Base-by-base conservation (phyloP, 2,329 filamentous ascomycete species). In the Alternaria conjuncta region DNA sequence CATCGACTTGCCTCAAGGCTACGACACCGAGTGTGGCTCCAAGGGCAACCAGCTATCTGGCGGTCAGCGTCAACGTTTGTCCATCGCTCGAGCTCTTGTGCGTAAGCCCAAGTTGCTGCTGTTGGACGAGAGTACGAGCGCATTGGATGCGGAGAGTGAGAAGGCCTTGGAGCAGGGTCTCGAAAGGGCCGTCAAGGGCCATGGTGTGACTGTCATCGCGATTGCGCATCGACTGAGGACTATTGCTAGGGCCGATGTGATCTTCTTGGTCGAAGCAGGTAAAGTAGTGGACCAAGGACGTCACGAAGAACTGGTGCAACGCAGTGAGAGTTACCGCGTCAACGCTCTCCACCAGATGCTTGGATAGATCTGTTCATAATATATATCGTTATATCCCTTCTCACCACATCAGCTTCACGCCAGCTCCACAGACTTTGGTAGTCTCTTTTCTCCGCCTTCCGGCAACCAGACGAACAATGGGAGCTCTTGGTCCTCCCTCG, bases 1-100 rank as follows among this genome's bases (percentile, higher is more conserved):
- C 68, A 80, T 82, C 60, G 79, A 84, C 1, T 80, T 93, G 15
- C 89, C 89, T 0, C 80, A 90, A 13, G 89, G 89, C 0, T 92
- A 92, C 72, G 80, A 90, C 12, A 92, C 90, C 0, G 76, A 77
- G n/a, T 80, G 78, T 61, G 81, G 81, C 11, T 72, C 78, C 6
- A 80, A 78, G 32, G 81, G 81, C 7, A 80, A 75, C 28, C 77
- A 80, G 49, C 70, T 83, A 13, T 82, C 80, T 15, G 82, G 82
- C 26, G 81, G 82, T 4, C 82, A 83, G 53, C 75, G 78, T 28
- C 82, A 83, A 61, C 73, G 82, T 4, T 66, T 83, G 0, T 80
- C 81, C 2, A 82, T 83, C 44, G 82, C 82, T 5, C 75, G 82
- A 21, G 81, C 81, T 3, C 72, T 83, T 32, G 71, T 83, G n/a